Percentiles rank a stretch among this genome's conserved stretches.
Evolutionary conservation across 2,329 filamentous ascomycete species (phyloP).

Genomic region (Cyphellophora attinorum): DNA sequence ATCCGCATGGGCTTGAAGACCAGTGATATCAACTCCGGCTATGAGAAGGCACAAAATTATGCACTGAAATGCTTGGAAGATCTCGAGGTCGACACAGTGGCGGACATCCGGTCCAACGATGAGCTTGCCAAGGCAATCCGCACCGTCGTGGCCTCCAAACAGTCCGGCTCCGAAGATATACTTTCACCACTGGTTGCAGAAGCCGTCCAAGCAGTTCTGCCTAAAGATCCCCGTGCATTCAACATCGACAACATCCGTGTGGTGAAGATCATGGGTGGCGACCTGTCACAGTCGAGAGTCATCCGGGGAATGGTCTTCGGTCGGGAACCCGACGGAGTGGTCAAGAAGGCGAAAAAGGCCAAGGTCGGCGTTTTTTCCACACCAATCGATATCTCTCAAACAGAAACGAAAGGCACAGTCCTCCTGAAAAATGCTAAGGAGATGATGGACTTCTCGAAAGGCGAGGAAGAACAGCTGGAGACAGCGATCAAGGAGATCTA

Average conservation of each 20-base stretch:
- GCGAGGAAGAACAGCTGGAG: conserved; percentile 89
- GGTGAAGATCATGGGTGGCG: conserved; percentile 99
- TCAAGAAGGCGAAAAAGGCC: conserved; percentile 86
- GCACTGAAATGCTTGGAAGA: conserved; percentile 79
- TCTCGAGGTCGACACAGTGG: conserved; percentile 81
- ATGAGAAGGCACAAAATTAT: conserved; percentile 87
- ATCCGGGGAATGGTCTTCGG: conserved; percentile 98
- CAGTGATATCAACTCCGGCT: conserved; percentile 92
- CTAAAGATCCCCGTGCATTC: conserved; percentile 92
- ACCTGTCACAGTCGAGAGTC: conserved; percentile 84
- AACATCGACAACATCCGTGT: conserved; percentile 98
- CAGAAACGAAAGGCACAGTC: conserved; percentile 97
- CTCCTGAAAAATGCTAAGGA: conserved; percentile 95
- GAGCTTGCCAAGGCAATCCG: conserved; percentile 92
- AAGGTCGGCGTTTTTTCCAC: conserved; percentile 97
- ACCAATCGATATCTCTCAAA: conserved; percentile 89
- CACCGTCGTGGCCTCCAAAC: conserved; percentile 93
- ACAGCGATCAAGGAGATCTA: conserved; percentile 87
- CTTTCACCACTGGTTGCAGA: conserved; percentile 82
- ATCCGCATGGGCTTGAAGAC: conserved; percentile 95
- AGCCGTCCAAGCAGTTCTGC: conserved; percentile 72
- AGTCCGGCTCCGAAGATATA: conserved; percentile 85
- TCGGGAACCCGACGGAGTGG: conserved; percentile 79
- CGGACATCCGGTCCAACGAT: conserved; percentile 67
- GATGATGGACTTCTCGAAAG: conserved; percentile 97